Evolutionary conservation across 2,329 filamentous ascomycete genomes (phyloP).

Genomic region (Monilinia fructigena): DNA sequence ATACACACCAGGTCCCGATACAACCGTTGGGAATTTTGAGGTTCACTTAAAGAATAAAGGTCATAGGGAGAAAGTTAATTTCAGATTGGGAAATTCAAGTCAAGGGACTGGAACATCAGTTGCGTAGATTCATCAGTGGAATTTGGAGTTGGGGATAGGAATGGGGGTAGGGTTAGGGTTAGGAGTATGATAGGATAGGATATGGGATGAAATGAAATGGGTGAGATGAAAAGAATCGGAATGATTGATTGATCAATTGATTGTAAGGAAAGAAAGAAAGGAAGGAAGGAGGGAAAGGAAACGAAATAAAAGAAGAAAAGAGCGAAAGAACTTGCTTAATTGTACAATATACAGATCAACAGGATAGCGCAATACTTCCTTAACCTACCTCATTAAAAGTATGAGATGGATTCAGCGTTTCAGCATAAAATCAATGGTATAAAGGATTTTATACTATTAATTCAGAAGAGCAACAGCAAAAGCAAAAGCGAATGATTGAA

Average conservation of each 20-base stretch:
- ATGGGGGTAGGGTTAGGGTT: not conserved
- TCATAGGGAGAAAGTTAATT: constrained; percentile 71
- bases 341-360: not conserved
- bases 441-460: too few species aligned
- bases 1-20: constrained; percentile 85
- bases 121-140: not conserved
- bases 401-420: too few species aligned
- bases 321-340: not conserved
- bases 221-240: too few species aligned
- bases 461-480: too few species aligned
- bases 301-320: not conserved
- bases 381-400: not conserved
- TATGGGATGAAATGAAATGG: too few species aligned
- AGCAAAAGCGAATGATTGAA: too few species aligned
- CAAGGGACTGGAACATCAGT: not conserved
- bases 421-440: too few species aligned
- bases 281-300: not conserved
- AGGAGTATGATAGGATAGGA: too few species aligned
- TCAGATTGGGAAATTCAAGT: constrained; percentile 17
- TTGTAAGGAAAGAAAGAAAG: not conserved
- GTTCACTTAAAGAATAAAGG: constrained; percentile 83
- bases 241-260: not conserved
- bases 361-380: not conserved
- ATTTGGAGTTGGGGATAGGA: not conserved
- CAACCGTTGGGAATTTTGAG: constrained; percentile 86